Evolutionary conservation across 345 rosid species (phyloP), one percentile per base, ranked within the genome.

Genomic region (Pugionium cornutum): DNA sequence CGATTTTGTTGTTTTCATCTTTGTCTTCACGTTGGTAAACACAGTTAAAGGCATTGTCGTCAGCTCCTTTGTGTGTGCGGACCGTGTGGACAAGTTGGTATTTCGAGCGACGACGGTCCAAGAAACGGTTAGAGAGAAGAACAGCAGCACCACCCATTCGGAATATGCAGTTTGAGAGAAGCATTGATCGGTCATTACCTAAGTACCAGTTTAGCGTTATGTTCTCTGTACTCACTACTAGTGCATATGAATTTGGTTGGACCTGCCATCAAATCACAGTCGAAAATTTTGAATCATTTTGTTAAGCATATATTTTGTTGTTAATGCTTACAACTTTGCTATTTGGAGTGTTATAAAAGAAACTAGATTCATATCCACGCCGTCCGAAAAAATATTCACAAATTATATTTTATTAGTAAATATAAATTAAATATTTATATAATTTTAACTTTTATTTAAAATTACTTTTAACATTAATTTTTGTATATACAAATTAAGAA

Each of bases 11-110:
- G 42, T 36, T 59, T n/a, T 58, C 58, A 4, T 31, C 30, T 28
- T 69, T 62, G 5, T 86, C 89, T 69, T 86, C 92, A 2, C 75
- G 67, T 64, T 86, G 84, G 72, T 80, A 68, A 2, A 75, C 83
- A 11, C 87, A 83, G 28, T 70, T 57, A 60, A 69, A 84, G 47
- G 83, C 75, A 27, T 75, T 78, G 34, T 86, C 76, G 18, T 82
- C 85, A 0, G 91, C 66, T 36, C 91, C 91, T 62, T 82, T 82
- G 73, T 86, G 89, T 2, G 87, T 86, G 7, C 89, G 81, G 7
- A 82, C 76, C 1, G 83, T 84, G 70, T 86, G 85, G 47, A 82
- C 64, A 28, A 86, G 82, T 40, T 82, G 80, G 45, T 86, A 84
- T 59, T 86, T 86, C 10, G 87, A 78, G 6, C 65, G 73, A 11